Percentiles rank a stretch among this genome's conserved stretches.
Evolutionary conservation across 2,329 filamentous ascomycete genomes (phyloP).

Genomic region (Leptoxyphium fumago): DNA sequence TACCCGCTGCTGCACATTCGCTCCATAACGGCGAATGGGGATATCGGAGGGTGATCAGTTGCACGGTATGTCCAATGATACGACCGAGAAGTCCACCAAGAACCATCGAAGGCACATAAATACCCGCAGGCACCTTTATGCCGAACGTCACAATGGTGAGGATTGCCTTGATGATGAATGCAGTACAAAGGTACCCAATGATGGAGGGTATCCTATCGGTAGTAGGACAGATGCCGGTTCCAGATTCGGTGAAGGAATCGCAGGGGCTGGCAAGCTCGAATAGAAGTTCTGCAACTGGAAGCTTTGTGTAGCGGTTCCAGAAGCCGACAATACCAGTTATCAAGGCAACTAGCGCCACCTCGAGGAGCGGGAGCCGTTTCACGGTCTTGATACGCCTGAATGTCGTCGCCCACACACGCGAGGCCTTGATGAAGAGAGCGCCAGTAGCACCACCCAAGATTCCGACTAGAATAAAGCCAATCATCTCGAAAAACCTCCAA

Average conservation of each 20-base stretch:
- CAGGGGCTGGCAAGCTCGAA: conserved; percentile 87
- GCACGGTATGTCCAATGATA: conserved; percentile 70
- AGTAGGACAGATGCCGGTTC: conserved; percentile 66
- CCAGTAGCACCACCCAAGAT: conserved; percentile 71
- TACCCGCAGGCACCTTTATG: conserved; percentile 89
- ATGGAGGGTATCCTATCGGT: conserved; percentile 66
- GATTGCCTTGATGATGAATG: conserved; percentile 79
- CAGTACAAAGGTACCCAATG: conserved; percentile 54
- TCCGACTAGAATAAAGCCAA: conserved; percentile 72
- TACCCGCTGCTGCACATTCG: conserved; percentile 50
- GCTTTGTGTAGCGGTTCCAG: conserved; percentile 82
- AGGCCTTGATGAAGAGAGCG: conserved; percentile 93
- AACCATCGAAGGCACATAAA: conserved; percentile 98
- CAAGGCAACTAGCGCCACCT: conserved; percentile 76
- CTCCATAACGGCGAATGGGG: conserved; percentile 61
- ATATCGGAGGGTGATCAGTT: conserved; percentile 63
- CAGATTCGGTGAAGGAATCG: conserved; percentile 48
- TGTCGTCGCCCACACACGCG: conserved; percentile 71
- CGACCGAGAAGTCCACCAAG: conserved; percentile 86
- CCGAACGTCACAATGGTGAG: conserved; percentile 87
- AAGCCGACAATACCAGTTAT: conserved; percentile 76
- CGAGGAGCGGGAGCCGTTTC: conserved; percentile 70
- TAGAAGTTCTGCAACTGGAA: conserved; percentile 79
- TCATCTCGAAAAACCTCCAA: conserved; percentile 88
- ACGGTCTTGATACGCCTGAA: conserved; percentile 72